Conservation (phyloP, 768 basidiomycete genomes). For the Cubamyces sp. region DNA sequence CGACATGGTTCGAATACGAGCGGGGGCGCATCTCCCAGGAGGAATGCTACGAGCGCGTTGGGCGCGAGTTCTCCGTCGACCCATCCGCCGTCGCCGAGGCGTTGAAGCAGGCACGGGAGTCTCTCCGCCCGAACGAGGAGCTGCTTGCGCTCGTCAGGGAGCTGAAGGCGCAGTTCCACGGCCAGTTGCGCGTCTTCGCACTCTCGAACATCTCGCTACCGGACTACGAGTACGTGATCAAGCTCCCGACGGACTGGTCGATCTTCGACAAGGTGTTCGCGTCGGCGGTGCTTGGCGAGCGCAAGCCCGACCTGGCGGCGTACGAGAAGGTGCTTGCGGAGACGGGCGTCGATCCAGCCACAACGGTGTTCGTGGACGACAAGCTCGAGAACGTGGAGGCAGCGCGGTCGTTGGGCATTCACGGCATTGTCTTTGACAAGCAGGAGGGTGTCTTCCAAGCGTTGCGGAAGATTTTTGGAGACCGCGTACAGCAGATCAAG, state of each 20-base stretch:
- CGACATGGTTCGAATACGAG: slow-evolving; percentile 60
- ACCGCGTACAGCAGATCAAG: slow-evolving; percentile 38
- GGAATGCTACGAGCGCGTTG: slow-evolving; percentile 48
- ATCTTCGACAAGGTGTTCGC: slow-evolving; percentile 59
- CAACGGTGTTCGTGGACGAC: slow-evolving; percentile 61
- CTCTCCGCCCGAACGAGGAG: slow-evolving; percentile 49
- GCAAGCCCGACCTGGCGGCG: slow-evolving; percentile 59
- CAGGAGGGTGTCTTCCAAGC: slow-evolving; percentile 45
- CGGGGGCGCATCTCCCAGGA: slow-evolving; percentile 48
- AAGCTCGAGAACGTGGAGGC: slow-evolving; percentile 62
- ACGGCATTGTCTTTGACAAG: slow-evolving; percentile 52
- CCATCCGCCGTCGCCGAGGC: slow-evolving; percentile 45
- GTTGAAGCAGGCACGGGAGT: slow-evolving; percentile 52
- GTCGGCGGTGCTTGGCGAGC: slow-evolving; percentile 53
- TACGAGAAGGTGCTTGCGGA: slow-evolving; percentile 53
- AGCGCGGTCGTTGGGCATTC: slow-evolving; percentile 57
- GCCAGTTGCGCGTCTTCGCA: slow-evolving; percentile 46
- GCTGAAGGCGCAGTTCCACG: slow-evolving; percentile 43
- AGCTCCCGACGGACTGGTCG: slow-evolving; percentile 50
- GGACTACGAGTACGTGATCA: slow-evolving; percentile 49
- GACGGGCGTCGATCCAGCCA: slow-evolving; percentile 48
- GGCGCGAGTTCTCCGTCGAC: slow-evolving; percentile 42
- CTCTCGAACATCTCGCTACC: slow-evolving; percentile 59
- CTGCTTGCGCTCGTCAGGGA: slow-evolving; percentile 44
- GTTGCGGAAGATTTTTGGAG: slow-evolving; percentile 50